Conservation (phyloP, 345 rosid genomes). For the Conringia planisiliqua region DNA sequence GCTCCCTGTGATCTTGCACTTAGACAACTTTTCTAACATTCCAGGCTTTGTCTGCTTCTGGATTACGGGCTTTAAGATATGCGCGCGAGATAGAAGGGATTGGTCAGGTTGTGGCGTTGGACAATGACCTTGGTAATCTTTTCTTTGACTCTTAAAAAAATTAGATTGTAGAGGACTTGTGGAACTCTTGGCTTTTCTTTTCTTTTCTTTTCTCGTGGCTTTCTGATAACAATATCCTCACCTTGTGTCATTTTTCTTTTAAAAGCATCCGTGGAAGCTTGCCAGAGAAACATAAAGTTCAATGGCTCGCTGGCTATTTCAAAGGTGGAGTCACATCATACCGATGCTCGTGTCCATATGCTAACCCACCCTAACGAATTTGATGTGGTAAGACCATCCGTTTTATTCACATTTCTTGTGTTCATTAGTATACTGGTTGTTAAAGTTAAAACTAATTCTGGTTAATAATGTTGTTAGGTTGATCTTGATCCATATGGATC, state of each 20-base stretch:
- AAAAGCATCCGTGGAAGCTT: conserved; percentile 86
- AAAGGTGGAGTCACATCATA: conserved; percentile 89
- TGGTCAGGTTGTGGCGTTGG: conserved; percentile 91
- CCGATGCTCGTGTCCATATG: conserved; percentile 97
- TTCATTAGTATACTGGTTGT: not conserved
- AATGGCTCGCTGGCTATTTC: conserved; percentile 79
- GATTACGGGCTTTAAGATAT: conserved; percentile 85
- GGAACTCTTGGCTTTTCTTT: not conserved
- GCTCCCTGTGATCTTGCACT: not conserved
- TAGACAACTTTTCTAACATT: not conserved
- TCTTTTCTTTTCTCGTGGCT: not conserved
- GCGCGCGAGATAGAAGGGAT: conserved; percentile 83
- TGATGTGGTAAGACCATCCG: conserved; percentile 61
- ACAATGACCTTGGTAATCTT: conserved; percentile 54
- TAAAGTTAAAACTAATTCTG: not conserved
- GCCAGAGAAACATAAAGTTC: conserved; percentile 84
- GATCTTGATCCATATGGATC: conserved; percentile 99
- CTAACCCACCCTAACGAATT: conserved; percentile 92
- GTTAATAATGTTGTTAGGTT: conserved; percentile 50
- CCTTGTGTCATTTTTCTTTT: not conserved
- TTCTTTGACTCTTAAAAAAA: not conserved
- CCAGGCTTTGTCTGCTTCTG: conserved; percentile 94
- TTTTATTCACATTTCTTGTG: not conserved
- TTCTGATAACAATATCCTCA: not conserved
- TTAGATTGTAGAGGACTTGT: not conserved